phyloP scores from a whole-genome alignment of 306 rosid genomes.

The Lathyrus oleraceus region DNA sequence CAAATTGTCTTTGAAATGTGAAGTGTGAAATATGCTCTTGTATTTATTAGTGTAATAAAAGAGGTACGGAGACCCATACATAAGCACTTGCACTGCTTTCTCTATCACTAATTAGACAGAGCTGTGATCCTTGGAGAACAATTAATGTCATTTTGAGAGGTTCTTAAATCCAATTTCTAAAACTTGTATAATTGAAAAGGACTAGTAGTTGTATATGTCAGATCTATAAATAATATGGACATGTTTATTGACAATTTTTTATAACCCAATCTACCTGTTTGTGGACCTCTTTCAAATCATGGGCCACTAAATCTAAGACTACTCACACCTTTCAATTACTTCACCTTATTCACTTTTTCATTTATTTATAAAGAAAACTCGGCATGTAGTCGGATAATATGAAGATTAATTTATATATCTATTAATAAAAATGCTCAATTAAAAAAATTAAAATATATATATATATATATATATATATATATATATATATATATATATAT shows the following conservation, averaged over 20 bases:
- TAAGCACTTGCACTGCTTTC: neutral
- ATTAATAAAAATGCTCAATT: too few species aligned
- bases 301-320: constrained; percentile 2
- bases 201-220: constrained; percentile 1
- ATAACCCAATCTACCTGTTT: neutral
- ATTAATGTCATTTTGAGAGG: neutral
- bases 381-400: too few species aligned
- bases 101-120: neutral
- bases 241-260: neutral
- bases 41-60: neutral
- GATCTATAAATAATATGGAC: neutral
- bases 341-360: too few species aligned
- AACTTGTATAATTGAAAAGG: neutral
- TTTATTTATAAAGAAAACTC: too few species aligned
- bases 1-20: neutral
- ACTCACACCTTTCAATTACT: neutral
- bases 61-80: neutral
- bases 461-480: too few species aligned
- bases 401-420: too few species aligned
- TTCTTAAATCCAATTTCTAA: neutral
- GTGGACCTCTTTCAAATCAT: neutral
- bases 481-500: too few species aligned
- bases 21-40: neutral
- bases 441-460: too few species aligned
- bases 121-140: neutral